These are phyloP conservation scores for Nicotiana paniculata DNA, from an alignment of 257 asterid species.

Conservation along the genomic window DNA sequence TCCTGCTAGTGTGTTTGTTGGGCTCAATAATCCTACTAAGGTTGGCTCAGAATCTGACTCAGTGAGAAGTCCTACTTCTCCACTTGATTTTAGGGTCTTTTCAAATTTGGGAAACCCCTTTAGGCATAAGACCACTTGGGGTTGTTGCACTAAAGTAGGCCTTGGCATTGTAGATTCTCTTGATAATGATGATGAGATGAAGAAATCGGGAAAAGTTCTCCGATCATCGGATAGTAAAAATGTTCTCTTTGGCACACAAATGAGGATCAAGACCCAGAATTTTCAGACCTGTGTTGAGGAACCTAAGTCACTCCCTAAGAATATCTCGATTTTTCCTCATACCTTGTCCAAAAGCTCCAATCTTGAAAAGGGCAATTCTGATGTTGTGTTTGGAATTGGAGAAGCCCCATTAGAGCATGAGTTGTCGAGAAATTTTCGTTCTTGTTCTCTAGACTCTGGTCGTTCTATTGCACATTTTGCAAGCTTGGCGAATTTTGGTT, in stretches of 20 bases:
- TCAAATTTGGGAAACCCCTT: slow-evolving; percentile 63
- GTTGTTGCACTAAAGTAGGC: slow-evolving; percentile 59
- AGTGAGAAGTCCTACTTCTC: slow-evolving; percentile 87
- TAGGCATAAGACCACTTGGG: slow-evolving; percentile 64
- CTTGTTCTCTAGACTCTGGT: slow-evolving; percentile 69
- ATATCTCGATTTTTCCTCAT: slow-evolving; percentile 41
- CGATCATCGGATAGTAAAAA: slow-evolving; percentile 47
- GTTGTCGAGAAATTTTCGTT: slow-evolving; percentile 24
- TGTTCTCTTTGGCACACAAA: slow-evolving; percentile 53
- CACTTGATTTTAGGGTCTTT: slow-evolving; percentile 76
- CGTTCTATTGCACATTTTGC: slow-evolving; percentile 34
- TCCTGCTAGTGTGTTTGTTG: slow-evolving; percentile 59
- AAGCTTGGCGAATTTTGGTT: slow-evolving; percentile 33
- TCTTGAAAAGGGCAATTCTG: slow-evolving; percentile 38
- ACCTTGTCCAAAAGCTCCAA: slow-evolving; percentile 26
- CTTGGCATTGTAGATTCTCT: slow-evolving; percentile 82
- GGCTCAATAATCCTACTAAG: slow-evolving; percentile 42
- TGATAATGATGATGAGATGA: slow-evolving; percentile 30
- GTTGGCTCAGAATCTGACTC: slow-evolving; percentile 61
- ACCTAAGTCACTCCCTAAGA: slow-evolving; percentile 59
- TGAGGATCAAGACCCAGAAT: slow-evolving; percentile 35
- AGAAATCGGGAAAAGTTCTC: slow-evolving; percentile 29
- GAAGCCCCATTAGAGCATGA: slow-evolving; percentile 29
- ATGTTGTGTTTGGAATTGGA: slow-evolving; percentile 65
- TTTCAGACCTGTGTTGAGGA: slow-evolving; percentile 31